These are phyloP conservation scores for Eragrostis tef DNA, from an alignment of 202 grass and related monocot genomes.

Conservation along the genomic window DNA sequence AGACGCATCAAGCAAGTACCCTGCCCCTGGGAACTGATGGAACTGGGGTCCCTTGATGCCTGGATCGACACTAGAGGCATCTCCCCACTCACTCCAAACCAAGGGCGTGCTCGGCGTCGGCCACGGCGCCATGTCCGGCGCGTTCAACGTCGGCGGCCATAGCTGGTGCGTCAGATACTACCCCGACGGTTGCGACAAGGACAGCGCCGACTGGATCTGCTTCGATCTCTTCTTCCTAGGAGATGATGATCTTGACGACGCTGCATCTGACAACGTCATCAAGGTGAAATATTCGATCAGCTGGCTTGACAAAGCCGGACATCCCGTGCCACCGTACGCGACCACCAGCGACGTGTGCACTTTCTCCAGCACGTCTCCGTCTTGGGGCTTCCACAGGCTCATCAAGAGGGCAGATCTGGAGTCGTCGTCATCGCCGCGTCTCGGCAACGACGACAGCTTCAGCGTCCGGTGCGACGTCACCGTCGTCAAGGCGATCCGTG, in stretches of 20 bases:
- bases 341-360: neutral
- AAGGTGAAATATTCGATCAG: neutral
- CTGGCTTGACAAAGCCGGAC: neutral
- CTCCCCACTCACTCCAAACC: constrained; percentile 57
- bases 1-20: constrained; percentile 64
- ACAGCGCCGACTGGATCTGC: neutral
- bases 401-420: neutral
- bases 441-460: neutral
- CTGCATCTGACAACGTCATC: no score
- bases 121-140: neutral
- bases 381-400: neutral
- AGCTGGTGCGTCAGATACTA: constrained; percentile 30
- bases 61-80: constrained; percentile 50
- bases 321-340: neutral
- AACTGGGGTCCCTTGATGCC: constrained; percentile 28
- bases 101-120: constrained; percentile 22
- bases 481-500: neutral
- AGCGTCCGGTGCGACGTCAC: constrained; percentile 34
- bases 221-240: neutral
- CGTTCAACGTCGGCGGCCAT: constrained; percentile 34
- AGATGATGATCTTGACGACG: no score
- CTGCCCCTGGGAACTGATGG: constrained; percentile 14
- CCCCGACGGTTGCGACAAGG: neutral
- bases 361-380: neutral
- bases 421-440: neutral